Conservation (phyloP, 2,329 filamentous ascomycete genomes). For the Claviceps cyperi region DNA sequence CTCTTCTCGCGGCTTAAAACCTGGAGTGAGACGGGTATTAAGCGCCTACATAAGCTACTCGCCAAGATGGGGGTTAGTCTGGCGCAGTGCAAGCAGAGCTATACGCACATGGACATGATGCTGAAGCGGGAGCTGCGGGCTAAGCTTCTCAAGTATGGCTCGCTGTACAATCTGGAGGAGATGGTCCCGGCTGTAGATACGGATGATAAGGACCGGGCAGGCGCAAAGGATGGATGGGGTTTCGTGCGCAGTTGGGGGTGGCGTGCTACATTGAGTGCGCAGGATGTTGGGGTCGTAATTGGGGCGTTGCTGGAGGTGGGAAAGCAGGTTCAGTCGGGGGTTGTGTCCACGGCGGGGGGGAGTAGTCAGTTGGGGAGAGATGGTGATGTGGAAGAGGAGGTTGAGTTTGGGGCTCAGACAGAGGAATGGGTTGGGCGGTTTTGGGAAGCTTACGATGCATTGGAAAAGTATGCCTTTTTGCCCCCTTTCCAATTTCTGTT, state of each 20-base stretch:
- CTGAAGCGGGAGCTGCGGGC: constrained; percentile 76
- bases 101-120: constrained; percentile 97
- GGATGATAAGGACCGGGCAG: constrained; percentile 52
- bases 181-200: constrained; percentile 70
- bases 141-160: constrained; percentile 80
- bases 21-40: constrained; percentile 81
- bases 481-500: no score
- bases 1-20: constrained; percentile 83
- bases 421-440: constrained; percentile 54
- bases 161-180: constrained; percentile 84
- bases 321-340: constrained; percentile 30
- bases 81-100: constrained; percentile 86
- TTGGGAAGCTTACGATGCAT: constrained; percentile 58
- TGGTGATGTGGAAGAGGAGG: constrained; percentile 32
- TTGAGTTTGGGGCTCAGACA: constrained; percentile 34
- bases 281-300: constrained; percentile 86
- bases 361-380: constrained; percentile 23
- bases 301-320: constrained; percentile 89
- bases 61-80: constrained; percentile 97
- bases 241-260: constrained; percentile 97
- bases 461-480: constrained; percentile 42
- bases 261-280: constrained; percentile 84
- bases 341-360: constrained; percentile 12
- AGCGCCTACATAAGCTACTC: constrained; percentile 80
- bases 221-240: constrained; percentile 83